phyloP scores from a whole-genome alignment of 169 alveolate species.

The Cytauxzoon felis region DNA sequence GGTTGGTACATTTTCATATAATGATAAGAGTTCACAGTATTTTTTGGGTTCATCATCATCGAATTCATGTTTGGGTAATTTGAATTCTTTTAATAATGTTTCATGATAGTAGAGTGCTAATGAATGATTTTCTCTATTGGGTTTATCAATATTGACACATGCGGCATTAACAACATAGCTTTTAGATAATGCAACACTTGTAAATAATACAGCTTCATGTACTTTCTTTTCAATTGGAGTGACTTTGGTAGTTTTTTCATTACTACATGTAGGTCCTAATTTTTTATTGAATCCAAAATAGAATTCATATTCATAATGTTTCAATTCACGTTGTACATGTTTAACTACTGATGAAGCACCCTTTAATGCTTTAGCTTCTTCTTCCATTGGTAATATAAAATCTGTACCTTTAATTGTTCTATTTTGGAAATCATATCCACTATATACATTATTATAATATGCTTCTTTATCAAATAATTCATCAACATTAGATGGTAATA shows the following conservation, averaged over 20 bases:
- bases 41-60: neutral
- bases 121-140: neutral
- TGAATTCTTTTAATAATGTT: neutral
- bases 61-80: neutral
- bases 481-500: neutral
- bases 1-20: constrained; percentile 9
- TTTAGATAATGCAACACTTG: neutral
- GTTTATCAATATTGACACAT: constrained; percentile 10
- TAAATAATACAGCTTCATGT: neutral
- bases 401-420: too few relatives aligned
- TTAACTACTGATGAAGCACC: too few relatives aligned
- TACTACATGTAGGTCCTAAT: too few relatives aligned
- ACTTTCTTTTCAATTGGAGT: too few relatives aligned
- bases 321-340: too few relatives aligned
- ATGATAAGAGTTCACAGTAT: constrained; percentile 3
- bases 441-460: neutral
- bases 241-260: too few relatives aligned
- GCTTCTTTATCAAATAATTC: neutral
- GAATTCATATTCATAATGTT: too few relatives aligned
- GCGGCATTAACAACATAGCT: constrained; percentile 5
- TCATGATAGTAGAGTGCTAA: neutral
- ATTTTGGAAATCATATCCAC: too few relatives aligned
- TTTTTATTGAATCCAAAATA: too few relatives aligned
- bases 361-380: too few relatives aligned
- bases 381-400: too few relatives aligned